Base-by-base conservation (phyloP, 2,329 filamentous ascomycete genomes). In the Penicillium verrucosum region DNA sequence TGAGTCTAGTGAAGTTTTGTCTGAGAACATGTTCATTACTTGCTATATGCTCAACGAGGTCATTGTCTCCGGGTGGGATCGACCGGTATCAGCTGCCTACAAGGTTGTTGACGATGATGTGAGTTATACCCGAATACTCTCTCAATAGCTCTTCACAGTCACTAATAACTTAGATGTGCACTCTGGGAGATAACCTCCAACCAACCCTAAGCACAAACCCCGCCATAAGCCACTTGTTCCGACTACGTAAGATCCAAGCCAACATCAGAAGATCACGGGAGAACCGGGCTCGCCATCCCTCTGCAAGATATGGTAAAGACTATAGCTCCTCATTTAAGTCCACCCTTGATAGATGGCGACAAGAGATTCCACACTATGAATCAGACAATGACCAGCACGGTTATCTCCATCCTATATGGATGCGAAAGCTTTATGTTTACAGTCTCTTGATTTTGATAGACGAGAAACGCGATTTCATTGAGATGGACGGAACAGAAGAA, bases 1-100 rank as follows among this genome's bases (percentile, higher is more conserved):
- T 4, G 45, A 44, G 12, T 52, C 58, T 11, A 59, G 56, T 10
- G 62, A 64, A 27, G 41, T 52, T 9, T 54, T 65, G 23, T 60
- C 62, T 1, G 67, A 69, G 56, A 63, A 62, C 12, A 63, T 68
- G 57, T 69, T 69, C 7, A 69, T 69, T 23, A 64, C 66, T 23
- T 68, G 66, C 49, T 69, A 64, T 40, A 69, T 69, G 67, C 55
- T 69, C 21, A 69, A 69, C 37, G 67, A 68, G 32, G 58, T 69
- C 16, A 62, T 68, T 44, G 60, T 65, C 9, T 69, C 64, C 18
- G 67, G 67, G 10, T 69, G 67, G 67, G 65, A 68, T 27, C 52
- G 66, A 21, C 67, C 67, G 2, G 65, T 67, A n/a, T 68, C 66
- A 6, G 56, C 57, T 32, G 64, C 64, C 11, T 68, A 68, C 25